These are phyloP conservation scores for Cyanodermella asteris DNA, from an alignment of 2,329 filamentous ascomycete species.

Conservation along the genomic window DNA sequence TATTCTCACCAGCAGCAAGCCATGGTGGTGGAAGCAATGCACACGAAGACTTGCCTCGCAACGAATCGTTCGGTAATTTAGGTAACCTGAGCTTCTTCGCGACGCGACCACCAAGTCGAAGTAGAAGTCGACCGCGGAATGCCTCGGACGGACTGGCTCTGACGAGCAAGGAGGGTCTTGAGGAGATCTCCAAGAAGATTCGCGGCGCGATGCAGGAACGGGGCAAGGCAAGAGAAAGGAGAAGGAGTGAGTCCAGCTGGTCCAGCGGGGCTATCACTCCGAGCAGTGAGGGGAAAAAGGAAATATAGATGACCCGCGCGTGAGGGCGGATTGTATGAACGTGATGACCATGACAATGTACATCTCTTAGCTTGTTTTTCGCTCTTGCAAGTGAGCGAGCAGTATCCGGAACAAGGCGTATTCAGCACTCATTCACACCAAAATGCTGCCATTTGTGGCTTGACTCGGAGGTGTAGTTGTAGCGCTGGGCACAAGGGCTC, in stretches of 20 bases:
- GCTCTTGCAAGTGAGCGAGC: too few relatives aligned
- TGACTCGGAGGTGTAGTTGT: too few relatives aligned
- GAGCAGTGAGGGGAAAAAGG: slow-evolving; percentile 9
- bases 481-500: too few relatives aligned
- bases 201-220: slow-evolving; percentile 63
- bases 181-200: slow-evolving; percentile 68
- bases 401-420: too few relatives aligned
- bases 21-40: slow-evolving; percentile 18
- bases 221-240: slow-evolving; percentile 37
- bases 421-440: too few relatives aligned
- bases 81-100: slow-evolving; percentile 77
- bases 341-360: too few relatives aligned
- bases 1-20: slow-evolving; percentile 10
- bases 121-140: slow-evolving; percentile 47
- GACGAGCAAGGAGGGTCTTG: slow-evolving; percentile 47
- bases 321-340: too few relatives aligned
- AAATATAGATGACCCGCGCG: slow-evolving; percentile 1
- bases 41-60: slow-evolving; percentile 46
- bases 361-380: too few relatives aligned
- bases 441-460: too few relatives aligned
- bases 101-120: slow-evolving; percentile 54
- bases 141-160: slow-evolving; percentile 41
- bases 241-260: slow-evolving; percentile 17
- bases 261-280: slow-evolving; percentile 8
- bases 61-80: slow-evolving; percentile 86